phyloP scores from a whole-genome alignment of 1,284 basidiomycete species.

The Ustilago crameri region DNA sequence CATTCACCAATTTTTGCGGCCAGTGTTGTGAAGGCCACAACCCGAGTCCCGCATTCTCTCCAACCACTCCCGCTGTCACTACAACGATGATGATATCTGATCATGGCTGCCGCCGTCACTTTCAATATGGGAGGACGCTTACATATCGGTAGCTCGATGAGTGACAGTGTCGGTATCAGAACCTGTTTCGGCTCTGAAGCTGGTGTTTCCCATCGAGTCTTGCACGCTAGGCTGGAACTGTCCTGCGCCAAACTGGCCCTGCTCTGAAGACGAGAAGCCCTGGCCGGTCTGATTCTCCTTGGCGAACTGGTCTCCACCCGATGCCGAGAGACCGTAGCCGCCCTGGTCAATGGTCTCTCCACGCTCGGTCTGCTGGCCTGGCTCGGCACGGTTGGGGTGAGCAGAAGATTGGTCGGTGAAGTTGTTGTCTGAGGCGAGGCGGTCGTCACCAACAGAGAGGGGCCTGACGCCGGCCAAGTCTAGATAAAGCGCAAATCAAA shows the following conservation, averaged over 20 bases:
- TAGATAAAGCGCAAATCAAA: constrained; percentile 2
- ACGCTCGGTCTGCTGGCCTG: constrained; percentile 19
- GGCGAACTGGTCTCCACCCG: constrained; percentile 40
- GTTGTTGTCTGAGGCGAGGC: constrained; percentile 44
- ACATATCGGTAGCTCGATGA: constrained; percentile 27
- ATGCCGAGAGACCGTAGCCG: constrained; percentile 39
- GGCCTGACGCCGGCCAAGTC: constrained; percentile 32
- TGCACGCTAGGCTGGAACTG: constrained; percentile 43
- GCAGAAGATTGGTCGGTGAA: constrained; percentile 38
- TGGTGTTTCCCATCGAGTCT: constrained; percentile 30
- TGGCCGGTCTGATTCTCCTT: constrained; percentile 43
- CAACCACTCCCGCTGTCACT: no score
- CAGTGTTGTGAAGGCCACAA: no score
- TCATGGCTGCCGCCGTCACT: background rate
- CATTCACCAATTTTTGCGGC: no score
- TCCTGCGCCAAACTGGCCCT: constrained; percentile 10
- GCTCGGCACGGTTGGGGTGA: constrained; percentile 22
- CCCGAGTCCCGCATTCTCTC: no score
- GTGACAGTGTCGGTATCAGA: constrained; percentile 16
- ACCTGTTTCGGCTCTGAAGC: constrained; percentile 22
- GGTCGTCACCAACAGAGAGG: constrained; percentile 38
- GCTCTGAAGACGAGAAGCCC: constrained; percentile 29
- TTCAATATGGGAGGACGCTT: background rate
- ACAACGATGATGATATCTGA: background rate
- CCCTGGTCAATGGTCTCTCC: constrained; percentile 46